These are phyloP conservation scores for Logfia minima DNA, from an alignment of 129 eudicot species.

Conservation along the genomic window DNA sequence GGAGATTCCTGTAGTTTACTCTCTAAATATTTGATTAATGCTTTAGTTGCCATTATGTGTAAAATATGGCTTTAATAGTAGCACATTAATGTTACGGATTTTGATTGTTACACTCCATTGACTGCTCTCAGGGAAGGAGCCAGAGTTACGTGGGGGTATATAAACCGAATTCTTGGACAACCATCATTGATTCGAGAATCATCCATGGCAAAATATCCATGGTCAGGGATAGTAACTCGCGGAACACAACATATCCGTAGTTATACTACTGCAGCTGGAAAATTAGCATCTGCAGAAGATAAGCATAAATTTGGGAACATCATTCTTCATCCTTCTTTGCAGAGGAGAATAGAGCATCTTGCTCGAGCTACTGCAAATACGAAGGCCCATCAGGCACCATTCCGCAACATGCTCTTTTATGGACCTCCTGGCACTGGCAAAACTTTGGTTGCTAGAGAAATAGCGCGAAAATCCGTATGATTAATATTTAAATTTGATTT, in stretches of 20 bases:
- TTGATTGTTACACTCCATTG: conserved; percentile 11
- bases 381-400: conserved; percentile 93
- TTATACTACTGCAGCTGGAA: conserved; percentile 41
- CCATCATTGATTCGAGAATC: conserved; percentile 98
- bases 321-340: conserved; percentile 90
- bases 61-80: background rate
- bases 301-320: conserved; percentile 63
- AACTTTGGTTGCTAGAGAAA: conserved; percentile 98
- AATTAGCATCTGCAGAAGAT: conserved; percentile 38
- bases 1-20: background rate
- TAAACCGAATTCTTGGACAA: conserved; percentile 94
- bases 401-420: conserved; percentile 97
- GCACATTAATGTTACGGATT: background rate
- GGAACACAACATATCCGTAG: conserved; percentile 48
- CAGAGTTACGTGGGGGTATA: conserved; percentile 89
- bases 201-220: conserved; percentile 81
- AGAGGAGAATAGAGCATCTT: conserved; percentile 83
- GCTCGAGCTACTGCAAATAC: conserved; percentile 97
- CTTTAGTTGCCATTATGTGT: conserved; percentile 8
- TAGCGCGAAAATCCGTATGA: conserved; percentile 89
- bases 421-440: conserved; percentile 99
- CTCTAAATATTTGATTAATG: background rate
- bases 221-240: conserved; percentile 61
- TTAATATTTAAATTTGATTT: background rate
- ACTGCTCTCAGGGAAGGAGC: conserved; percentile 88